Base-by-base conservation (phyloP, 1,284 basidiomycete species). In the Fomitopsis palustris region DNA sequence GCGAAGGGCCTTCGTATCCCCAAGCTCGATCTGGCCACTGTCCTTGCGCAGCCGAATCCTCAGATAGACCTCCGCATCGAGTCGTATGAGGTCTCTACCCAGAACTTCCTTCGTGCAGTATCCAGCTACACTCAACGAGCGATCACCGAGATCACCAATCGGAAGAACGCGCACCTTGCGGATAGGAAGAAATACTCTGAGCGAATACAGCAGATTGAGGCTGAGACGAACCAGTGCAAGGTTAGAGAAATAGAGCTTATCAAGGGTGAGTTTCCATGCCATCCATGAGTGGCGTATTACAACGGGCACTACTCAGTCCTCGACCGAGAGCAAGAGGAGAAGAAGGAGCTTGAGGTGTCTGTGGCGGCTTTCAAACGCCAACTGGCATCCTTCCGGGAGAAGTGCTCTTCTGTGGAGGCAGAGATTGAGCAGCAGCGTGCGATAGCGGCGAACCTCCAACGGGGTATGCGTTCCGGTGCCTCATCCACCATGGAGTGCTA, bases 351-450 rank as follows among this genome's bases (percentile, higher is more conserved):
- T 0, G 89, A 92, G 65, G 72, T 84, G 1, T 79, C 82, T 0
- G 79, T 88, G 1, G 77, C 84, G 8, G 76, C 78, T 0, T 80
- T 89, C 58, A 84, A 84, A 62, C 81, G 88, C 17, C 87, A 89
- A 65, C 75, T 90, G 8, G 74, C 80, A 0, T 75, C 81, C 0
- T 73, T 88, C 17, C 79, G 80, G 54, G 88, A 92, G 61, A 82
- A 82, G 60, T 81, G 78, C 62, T 70, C 78, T 0, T 72, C 81
- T 8, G 76, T 88, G 16, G 86, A 90, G 58, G 75, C 78, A 0
- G 88, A 92, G 67, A 86, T 90, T 51, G 85, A 90, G 61, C 86
- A 89, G 58, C 85, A 86, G 59, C 81, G 82, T 12, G 80, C 78
- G 4, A 72, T 81, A 2, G 80, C 83, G 3, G 77, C 78, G 3